phyloP scores from a whole-genome alignment of 345 rosid species.

The Eucalyptus polyanthemos region DNA sequence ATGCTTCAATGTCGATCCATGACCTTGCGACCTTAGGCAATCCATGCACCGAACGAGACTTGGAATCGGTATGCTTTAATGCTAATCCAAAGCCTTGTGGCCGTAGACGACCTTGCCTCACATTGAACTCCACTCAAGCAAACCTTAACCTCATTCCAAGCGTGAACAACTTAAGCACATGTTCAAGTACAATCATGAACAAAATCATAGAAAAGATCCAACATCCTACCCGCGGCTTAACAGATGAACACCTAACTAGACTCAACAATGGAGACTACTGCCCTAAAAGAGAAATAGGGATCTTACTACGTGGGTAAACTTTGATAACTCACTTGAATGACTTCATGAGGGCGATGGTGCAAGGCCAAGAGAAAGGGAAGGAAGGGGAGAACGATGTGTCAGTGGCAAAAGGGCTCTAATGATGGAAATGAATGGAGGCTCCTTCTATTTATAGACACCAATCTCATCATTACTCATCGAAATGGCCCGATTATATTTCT shows the following conservation, averaged over 20 bases:
- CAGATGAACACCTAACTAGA: too few species aligned
- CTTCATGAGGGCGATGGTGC: accelerated
- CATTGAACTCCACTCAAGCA: accelerated
- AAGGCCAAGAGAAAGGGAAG: accelerated
- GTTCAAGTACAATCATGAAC: accelerated
- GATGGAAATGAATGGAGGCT: too few species aligned
- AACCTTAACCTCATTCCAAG: accelerated
- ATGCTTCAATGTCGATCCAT: accelerated
- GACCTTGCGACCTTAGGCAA: too few species aligned
- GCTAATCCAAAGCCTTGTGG: accelerated
- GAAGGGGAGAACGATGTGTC: accelerated
- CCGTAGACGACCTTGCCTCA: too few species aligned
- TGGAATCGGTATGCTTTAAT: accelerated
- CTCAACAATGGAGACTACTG: accelerated
- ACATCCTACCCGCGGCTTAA: accelerated
- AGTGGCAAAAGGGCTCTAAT: accelerated
- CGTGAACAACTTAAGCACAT: accelerated
- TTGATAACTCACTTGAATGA: too few species aligned
- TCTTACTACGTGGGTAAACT: too few species aligned
- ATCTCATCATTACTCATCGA: too few species aligned
- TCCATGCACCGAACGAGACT: too few species aligned
- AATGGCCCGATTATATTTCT: accelerated
- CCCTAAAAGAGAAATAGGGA: accelerated
- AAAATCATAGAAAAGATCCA: too few species aligned
- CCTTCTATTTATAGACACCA: too few species aligned